A percentile compares a stretch with the other conserved stretches of the same genome.
Evolutionary conservation across 805 yeast species (phyloP).

Genomic region (Zygotorulaspora sp.): DNA sequence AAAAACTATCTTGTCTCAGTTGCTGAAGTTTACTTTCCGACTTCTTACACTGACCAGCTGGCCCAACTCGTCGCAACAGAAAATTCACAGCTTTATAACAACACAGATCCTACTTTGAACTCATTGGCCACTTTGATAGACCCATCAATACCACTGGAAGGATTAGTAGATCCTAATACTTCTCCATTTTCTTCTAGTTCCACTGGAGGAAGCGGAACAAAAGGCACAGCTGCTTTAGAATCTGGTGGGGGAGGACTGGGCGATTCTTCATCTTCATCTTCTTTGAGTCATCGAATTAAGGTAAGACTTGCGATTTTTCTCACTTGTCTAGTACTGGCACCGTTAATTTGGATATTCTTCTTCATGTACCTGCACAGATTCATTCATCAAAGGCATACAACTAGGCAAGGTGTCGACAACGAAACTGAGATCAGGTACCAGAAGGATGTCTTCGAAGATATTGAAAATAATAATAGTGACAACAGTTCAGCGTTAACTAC

Average conservation of each 20-base stretch:
- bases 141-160: conserved; percentile 26
- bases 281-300: conserved; percentile 6
- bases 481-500: neutral
- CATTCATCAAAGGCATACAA: neutral
- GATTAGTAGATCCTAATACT: conserved; percentile 32
- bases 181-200: conserved; percentile 7
- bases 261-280: conserved; percentile 1
- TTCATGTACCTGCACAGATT: conserved; percentile 8
- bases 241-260: conserved; percentile 10
- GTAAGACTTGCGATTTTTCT: conserved; percentile 15
- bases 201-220: conserved; percentile 9
- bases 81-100: conserved; percentile 56
- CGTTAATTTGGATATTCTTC: conserved; percentile 14
- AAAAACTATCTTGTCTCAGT: conserved; percentile 71
- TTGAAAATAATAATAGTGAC: neutral
- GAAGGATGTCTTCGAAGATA: neutral
- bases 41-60: conserved; percentile 44
- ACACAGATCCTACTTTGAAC: conserved; percentile 52
- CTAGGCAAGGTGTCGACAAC: neutral
- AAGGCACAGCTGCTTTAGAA: neutral
- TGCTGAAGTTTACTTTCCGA: conserved; percentile 82
- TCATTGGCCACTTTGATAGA: conserved; percentile 69
- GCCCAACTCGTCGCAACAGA: conserved; percentile 46
- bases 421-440: neutral
- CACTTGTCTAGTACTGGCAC: conserved; percentile 14